Conservation (phyloP, 2,329 filamentous ascomycete species). For the Aspergillus udagawae region DNA sequence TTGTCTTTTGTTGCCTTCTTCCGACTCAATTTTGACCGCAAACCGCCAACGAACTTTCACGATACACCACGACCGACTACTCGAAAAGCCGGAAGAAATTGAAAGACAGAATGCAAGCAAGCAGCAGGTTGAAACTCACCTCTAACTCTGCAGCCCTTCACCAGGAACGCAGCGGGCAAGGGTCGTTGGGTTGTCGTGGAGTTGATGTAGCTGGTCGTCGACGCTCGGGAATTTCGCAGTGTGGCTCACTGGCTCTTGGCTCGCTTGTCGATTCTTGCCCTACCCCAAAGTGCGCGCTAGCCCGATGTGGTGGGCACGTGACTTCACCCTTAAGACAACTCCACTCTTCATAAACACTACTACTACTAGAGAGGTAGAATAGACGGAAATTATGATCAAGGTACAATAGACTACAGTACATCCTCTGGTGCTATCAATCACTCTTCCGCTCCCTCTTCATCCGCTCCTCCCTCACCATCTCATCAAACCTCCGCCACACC, state of each 20-base stretch:
- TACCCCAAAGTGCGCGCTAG: constrained; percentile 34
- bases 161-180: constrained; percentile 40
- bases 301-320: constrained; percentile 16
- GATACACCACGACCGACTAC: too few relatives aligned
- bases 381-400: too few relatives aligned
- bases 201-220: constrained; percentile 37
- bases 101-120: constrained; percentile 8
- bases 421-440: constrained; percentile 4
- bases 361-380: too few relatives aligned
- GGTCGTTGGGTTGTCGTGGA: constrained; percentile 39
- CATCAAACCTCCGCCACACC: constrained; percentile 45
- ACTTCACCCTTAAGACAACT: constrained; percentile 1
- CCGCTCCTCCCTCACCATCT: constrained; percentile 39
- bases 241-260: constrained; percentile 21
- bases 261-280: constrained; percentile 43
- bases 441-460: constrained; percentile 21
- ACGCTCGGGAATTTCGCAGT: constrained; percentile 40
- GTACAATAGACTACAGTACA: constrained; percentile 4
- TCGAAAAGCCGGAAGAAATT: too few relatives aligned
- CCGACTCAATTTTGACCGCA: too few relatives aligned
- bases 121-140: constrained; percentile 32
- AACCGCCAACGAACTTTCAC: too few relatives aligned
- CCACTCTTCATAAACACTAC: too few relatives aligned
- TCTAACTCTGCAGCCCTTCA: constrained; percentile 44
- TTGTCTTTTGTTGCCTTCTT: too few relatives aligned